A percentile compares a stretch with the other conserved stretches of the same genome.
phyloP scores from a whole-genome alignment of 148 eudicot species.

The Polygonum maritimum region DNA sequence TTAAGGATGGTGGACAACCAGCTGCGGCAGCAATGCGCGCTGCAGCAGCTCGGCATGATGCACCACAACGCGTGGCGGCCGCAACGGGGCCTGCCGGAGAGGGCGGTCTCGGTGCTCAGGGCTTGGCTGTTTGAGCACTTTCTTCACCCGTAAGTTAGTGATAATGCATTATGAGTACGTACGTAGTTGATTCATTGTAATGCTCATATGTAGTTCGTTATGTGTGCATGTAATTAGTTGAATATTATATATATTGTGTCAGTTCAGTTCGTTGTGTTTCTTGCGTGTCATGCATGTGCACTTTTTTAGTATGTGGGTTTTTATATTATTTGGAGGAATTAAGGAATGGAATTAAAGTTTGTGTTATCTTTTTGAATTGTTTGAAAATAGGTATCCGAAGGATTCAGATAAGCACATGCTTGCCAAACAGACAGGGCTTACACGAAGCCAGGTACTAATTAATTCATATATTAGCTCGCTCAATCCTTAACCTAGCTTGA shows the following conservation, averaged over 20 bases:
- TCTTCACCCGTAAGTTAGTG: slow-evolving; percentile 58
- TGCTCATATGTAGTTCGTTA: neutral
- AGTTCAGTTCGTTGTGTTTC: too few species aligned
- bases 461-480: neutral
- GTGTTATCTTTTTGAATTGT: neutral
- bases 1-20: slow-evolving; percentile 60
- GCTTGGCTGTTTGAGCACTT: slow-evolving; percentile 83
- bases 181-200: too few species aligned
- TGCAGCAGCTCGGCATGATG: slow-evolving; percentile 73
- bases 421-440: slow-evolving; percentile 71
- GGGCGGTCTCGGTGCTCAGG: slow-evolving; percentile 71
- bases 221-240: neutral
- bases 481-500: neutral
- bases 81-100: slow-evolving; percentile 70
- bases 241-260: too few species aligned
- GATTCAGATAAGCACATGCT: slow-evolving; percentile 67
- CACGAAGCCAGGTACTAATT: slow-evolving; percentile 56
- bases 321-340: neutral
- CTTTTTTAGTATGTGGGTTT: too few species aligned
- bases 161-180: too few species aligned
- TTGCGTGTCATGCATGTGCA: too few species aligned
- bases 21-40: slow-evolving; percentile 51
- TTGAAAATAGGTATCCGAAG: slow-evolving; percentile 44
- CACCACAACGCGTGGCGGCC: slow-evolving; percentile 84
- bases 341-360: too few species aligned